Conservation (phyloP, 306 rosid species). For the Herpetospermum pedunculosum region DNA sequence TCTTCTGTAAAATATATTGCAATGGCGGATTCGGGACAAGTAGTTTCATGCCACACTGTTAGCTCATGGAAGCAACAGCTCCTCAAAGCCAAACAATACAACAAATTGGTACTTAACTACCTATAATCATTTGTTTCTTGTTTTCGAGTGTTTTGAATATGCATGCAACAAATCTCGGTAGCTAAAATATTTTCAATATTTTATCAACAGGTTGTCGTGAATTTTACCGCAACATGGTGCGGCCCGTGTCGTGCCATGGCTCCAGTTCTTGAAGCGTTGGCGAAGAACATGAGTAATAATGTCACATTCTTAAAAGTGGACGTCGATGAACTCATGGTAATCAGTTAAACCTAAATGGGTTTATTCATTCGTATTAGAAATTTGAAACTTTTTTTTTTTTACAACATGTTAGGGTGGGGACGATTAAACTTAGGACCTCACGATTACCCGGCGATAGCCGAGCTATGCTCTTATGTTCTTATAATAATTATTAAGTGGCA, state of each 20-base stretch:
- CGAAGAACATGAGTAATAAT: conserved; percentile 22
- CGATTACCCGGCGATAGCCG: no score
- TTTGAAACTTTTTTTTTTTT: no score
- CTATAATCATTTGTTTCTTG: neutral
- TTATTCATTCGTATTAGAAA: no score
- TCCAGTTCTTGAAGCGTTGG: conserved; percentile 53
- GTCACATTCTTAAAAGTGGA: conserved; percentile 67
- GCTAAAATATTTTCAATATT: neutral
- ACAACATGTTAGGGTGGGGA: no score
- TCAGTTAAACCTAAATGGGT: no score
- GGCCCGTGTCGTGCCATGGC: conserved; percentile 77
- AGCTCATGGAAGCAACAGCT: conserved; percentile 37
- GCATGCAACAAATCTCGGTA: neutral
- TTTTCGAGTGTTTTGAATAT: no score
- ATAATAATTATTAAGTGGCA: neutral
- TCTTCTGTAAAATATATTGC: neutral
- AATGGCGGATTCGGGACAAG: conserved; percentile 36
- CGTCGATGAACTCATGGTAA: conserved; percentile 62
- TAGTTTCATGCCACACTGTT: conserved; percentile 35
- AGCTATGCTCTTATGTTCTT: no score
- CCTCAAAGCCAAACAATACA: conserved; percentile 29
- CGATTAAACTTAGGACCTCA: no score
- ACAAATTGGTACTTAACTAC: conserved; percentile 51
- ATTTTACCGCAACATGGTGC: conserved; percentile 90
- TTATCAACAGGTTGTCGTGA: conserved; percentile 48